These are phyloP conservation scores for Chiua sp. DNA, from an alignment of 1,284 basidiomycete species.

Conservation along the genomic window DNA sequence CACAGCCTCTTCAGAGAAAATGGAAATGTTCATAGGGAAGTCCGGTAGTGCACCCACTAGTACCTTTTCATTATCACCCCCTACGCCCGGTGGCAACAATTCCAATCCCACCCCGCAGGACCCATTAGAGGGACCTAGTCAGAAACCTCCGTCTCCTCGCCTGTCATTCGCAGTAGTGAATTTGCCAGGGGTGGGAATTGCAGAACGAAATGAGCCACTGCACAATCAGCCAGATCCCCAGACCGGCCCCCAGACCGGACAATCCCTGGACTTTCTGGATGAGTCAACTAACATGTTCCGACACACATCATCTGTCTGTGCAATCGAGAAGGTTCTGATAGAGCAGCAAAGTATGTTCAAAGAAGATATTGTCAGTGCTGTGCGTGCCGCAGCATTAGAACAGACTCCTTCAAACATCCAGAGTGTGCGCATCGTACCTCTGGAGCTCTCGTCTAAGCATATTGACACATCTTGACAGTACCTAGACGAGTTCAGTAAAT, in stretches of 20 bases:
- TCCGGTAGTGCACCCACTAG: neutral
- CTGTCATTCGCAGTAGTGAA: conserved; percentile 60
- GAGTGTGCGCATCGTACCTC: conserved; percentile 51
- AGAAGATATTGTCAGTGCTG: conserved; percentile 62
- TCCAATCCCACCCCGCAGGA: conserved; percentile 20
- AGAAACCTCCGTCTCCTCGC: conserved; percentile 7
- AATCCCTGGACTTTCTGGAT: too few relatives aligned
- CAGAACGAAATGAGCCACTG: conserved; percentile 62
- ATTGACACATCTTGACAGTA: conserved; percentile 49
- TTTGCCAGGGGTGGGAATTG: conserved; percentile 57
- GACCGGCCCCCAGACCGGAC: too few relatives aligned
- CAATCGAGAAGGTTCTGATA: conserved; percentile 58
- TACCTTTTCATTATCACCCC: too few relatives aligned
- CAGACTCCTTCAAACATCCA: conserved; percentile 80
- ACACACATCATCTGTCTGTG: conserved; percentile 60
- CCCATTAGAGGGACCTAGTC: conserved; percentile 39
- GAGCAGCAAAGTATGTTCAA: conserved; percentile 73
- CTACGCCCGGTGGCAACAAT: too few relatives aligned
- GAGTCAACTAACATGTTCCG: conserved; percentile 74
- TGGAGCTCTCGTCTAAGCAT: neutral
- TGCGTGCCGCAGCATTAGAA: conserved; percentile 67
- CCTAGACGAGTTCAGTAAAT: conserved; percentile 81
- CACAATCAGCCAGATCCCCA: conserved; percentile 61
- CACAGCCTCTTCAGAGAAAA: neutral
- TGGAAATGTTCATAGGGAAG: neutral